Percentiles rank a stretch among this genome's conserved stretches.
Conservation (phyloP, 257 asterid species). For the Plantago ovata region DNA sequence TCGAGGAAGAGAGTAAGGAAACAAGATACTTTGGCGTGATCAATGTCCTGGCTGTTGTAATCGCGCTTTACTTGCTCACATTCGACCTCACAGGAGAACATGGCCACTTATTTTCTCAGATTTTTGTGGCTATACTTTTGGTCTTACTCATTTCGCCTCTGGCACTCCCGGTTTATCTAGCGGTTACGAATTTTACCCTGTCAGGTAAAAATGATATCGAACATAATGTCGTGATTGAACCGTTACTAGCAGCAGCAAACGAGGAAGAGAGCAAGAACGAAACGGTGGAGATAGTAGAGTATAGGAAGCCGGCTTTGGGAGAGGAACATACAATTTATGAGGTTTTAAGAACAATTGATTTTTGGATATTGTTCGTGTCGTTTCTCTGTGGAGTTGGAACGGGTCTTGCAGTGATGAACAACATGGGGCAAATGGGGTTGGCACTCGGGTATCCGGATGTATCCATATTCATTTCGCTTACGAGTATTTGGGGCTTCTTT, state of each 20-base stretch:
- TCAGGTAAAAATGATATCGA: constrained; percentile 27
- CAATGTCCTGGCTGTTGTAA: constrained; percentile 57
- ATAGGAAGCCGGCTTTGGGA: constrained; percentile 42
- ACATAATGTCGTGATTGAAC: constrained; percentile 26
- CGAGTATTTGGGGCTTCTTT: constrained; percentile 63
- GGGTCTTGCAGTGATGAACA: constrained; percentile 61
- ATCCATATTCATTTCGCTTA: constrained; percentile 54
- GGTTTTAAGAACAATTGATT: constrained; percentile 56
- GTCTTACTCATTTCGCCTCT: constrained; percentile 64
- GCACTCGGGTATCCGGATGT: constrained; percentile 51
- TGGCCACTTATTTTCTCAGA: constrained; percentile 42
- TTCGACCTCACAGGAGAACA: constrained; percentile 69
- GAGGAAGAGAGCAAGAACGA: constrained; percentile 40
- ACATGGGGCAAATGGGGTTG: constrained; percentile 61
- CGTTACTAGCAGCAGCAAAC: constrained; percentile 52
- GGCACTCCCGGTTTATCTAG: constrained; percentile 53
- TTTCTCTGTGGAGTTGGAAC: constrained; percentile 59
- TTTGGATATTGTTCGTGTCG: constrained; percentile 64
- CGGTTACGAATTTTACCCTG: constrained; percentile 27
- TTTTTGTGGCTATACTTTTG: constrained; percentile 64
- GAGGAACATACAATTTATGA: constrained; percentile 58
- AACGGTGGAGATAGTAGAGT: background rate
- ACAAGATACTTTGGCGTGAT: constrained; percentile 62
- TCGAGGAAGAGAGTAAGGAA: constrained; percentile 58
- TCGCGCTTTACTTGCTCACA: constrained; percentile 66